Base-by-base conservation (phyloP, 305 asterid genomes). In the Petunia hybrid region DNA sequence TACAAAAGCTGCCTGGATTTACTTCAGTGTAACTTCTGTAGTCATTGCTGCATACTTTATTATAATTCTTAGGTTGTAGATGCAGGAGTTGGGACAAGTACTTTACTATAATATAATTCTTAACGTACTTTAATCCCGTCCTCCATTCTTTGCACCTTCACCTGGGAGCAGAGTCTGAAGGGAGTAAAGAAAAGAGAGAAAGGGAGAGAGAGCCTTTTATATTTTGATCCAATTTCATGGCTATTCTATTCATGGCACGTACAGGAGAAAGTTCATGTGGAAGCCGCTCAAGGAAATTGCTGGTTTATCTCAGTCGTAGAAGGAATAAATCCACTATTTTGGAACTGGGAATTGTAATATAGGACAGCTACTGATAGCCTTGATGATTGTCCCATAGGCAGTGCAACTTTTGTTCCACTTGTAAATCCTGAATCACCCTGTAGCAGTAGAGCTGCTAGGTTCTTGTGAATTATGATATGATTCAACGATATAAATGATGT, bases 211-310 rank as follows among this genome's bases (percentile, higher is more conserved):
- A 38, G 80, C 16, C 38, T 40, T 56, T 41, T 39, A 40, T 40
- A 55, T 5, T 45, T 8, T n/a, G 46, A 16, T 4, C 14, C 38
- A 8, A 64, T 38, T 63, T 40, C 53, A 43, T 69, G 57, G 31
- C 62, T 31, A 71, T 35, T 71, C 62, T 35, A 3, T 45, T 67
- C 53, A 8, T 36, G 39, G 38, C 12, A 8, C 76, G 31, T 84
- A 85, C 91, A 94, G 97, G 98, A 87, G 97, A 82, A 94, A 92
- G 80, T 91, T 94, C 62, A 39, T 92, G 87, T 94, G 98, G 98
- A 94, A 83, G 80, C 97, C 97, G 77, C 89, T 94, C 67, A 90
- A 91, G 85, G 97, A 92, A 83, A 89, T 89, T 66, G 92, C 94
- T 14, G 97, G 86, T 80, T 62, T 91, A 84, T 80, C 91, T 66